Evolutionary conservation across 2,329 filamentous ascomycete species (phyloP).

Genomic region (Claviceps sp.): DNA sequence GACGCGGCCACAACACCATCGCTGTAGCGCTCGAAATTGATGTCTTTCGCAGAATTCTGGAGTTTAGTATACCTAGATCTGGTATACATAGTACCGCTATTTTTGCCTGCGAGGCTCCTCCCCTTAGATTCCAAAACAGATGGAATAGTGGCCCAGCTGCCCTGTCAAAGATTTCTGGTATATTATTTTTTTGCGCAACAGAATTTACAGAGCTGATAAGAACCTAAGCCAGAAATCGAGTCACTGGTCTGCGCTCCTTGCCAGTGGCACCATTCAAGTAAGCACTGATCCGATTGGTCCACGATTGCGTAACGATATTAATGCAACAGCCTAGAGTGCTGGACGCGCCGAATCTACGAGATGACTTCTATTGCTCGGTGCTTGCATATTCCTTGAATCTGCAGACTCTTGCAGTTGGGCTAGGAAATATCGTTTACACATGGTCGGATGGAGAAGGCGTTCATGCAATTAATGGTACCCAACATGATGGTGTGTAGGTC

Average conservation of each 20-base stretch:
- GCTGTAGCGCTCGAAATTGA: constrained; percentile 75
- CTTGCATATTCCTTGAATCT: constrained; percentile 70
- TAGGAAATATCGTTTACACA: constrained; percentile 67
- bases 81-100: neutral
- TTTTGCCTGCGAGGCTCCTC: constrained; percentile 9
- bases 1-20: constrained; percentile 55
- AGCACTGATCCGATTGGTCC: constrained; percentile 14
- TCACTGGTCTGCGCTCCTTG: constrained; percentile 29
- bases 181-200: neutral
- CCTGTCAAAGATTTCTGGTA: neutral
- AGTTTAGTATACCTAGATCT: constrained; percentile 25
- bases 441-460: constrained; percentile 74
- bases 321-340: constrained; percentile 45
- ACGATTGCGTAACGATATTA: neutral
- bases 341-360: constrained; percentile 75
- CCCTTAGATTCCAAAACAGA: neutral
- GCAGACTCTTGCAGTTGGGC: constrained; percentile 69
- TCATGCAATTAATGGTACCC: constrained; percentile 25
- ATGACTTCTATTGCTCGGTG: constrained; percentile 91
- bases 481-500: constrained; percentile 35
- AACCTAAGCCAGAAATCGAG: neutral
- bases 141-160: neutral
- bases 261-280: constrained; percentile 69
- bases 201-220: neutral
- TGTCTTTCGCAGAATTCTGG: constrained; percentile 51